Evolutionary conservation across 108 stramenopile species (phyloP), one percentile per base, ranked within the genome.

Genomic region (Nitzschia sp.): DNA sequence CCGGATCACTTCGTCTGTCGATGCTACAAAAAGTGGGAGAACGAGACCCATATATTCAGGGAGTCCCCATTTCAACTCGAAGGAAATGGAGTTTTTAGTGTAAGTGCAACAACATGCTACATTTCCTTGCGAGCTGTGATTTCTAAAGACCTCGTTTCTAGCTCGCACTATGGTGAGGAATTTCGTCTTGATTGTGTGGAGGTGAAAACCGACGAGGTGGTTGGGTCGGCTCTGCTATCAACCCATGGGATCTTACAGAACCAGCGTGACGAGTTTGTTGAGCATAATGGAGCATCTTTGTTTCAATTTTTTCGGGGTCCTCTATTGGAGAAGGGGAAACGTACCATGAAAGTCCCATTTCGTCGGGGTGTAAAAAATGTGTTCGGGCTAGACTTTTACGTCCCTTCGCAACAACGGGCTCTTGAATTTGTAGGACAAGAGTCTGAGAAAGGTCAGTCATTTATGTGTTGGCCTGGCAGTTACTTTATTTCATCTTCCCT

Each of bases 101-200:
- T 60, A 67, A 48, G 73, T 71, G 24, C 9, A 24, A 1, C 29
- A 68, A 51, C 18, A 17, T 45, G 28, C 1, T 8, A 33, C 31
- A 17, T 59, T 5, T 17, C 17, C 21, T 56, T 55, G 27, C n/a
- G n/a, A n/a, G n/a, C n/a, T n/a, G n/a, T n/a, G n/a, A n/a, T n/a
- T n/a, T n/a, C n/a, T n/a, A n/a, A n/a, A n/a, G n/a, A n/a, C n/a
- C n/a, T n/a, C 13, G 19, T 21, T 2, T 62, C 5, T 23, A 62
- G 61, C 5, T 54, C 79, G 19, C 90, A 91, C 54, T 92, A 95
- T 70, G 91, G 89, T 17, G 82, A 79, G 57, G 85, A 90, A 63
- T 92, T 89, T 47, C 72, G 84, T 38, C 60, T 94, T 11, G 94
- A 95, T 38, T 79, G 92, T 11, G 78, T 95, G 15, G 91, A 95